These are phyloP conservation scores for Fraxinus anomala DNA, from an alignment of 257 asterid species.

Conservation along the genomic window DNA sequence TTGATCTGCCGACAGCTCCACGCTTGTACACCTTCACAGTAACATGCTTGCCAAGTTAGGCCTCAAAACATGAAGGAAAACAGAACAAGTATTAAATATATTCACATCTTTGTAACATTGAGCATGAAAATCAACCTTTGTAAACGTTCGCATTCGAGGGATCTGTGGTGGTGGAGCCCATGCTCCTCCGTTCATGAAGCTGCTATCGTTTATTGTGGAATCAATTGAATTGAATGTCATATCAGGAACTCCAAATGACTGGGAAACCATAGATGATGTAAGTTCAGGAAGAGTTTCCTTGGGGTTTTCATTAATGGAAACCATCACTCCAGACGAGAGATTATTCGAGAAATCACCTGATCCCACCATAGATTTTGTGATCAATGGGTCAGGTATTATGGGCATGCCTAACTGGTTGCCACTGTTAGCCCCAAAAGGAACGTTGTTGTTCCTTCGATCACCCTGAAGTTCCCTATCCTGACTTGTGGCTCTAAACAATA, in stretches of 20 bases:
- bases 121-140: conserved; percentile 62
- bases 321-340: conserved; percentile 59
- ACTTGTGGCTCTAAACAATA: conserved; percentile 60
- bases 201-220: conserved; percentile 63
- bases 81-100: neutral
- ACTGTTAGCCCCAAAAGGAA: conserved; percentile 54
- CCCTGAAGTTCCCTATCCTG: conserved; percentile 69
- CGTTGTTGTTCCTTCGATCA: conserved; percentile 54
- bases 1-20: conserved; percentile 97
- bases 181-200: conserved; percentile 70
- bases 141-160: conserved; percentile 80
- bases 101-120: neutral
- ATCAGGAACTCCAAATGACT: conserved; percentile 94
- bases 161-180: conserved; percentile 79
- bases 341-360: conserved; percentile 52
- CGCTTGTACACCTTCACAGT: conserved; percentile 82
- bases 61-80: neutral
- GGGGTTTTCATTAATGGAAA: conserved; percentile 61
- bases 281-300: conserved; percentile 83
- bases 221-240: conserved; percentile 83
- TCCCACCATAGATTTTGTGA: conserved; percentile 58
- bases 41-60: conserved; percentile 26
- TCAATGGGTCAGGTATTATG: conserved; percentile 61
- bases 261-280: conserved; percentile 89
- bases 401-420: conserved; percentile 69